Percentiles rank a stretch among this genome's conserved stretches.
These are phyloP conservation scores for Mortierella sp. DNA, from an alignment of 371 early-diverging fungal species.

Conservation along the genomic window DNA sequence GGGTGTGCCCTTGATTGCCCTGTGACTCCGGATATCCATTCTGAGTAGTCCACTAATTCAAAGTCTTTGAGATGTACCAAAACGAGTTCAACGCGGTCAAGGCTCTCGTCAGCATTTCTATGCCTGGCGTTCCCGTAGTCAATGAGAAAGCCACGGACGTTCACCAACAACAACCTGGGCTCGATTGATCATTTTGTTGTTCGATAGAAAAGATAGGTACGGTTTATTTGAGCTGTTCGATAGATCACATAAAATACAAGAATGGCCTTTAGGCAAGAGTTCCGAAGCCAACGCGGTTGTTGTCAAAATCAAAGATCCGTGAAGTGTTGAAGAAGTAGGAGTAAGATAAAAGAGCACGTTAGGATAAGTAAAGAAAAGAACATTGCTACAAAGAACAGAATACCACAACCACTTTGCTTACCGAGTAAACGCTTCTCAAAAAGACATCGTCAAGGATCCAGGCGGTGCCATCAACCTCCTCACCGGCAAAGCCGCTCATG, in stretches of 20 bases:
- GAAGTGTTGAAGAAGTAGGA: too few species aligned
- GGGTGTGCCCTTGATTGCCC: too few species aligned
- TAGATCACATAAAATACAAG: background rate
- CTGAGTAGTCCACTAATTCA: too few species aligned
- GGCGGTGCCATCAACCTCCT: conserved; percentile 57
- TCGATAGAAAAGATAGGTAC: too few species aligned
- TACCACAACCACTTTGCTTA: conserved; percentile 46
- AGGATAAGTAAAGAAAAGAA: background rate
- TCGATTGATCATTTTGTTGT: too few species aligned
- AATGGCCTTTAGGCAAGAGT: conserved; percentile 22
- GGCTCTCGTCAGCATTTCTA: too few species aligned
- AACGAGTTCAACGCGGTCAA: too few species aligned
- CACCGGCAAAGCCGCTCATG: conserved; percentile 76
- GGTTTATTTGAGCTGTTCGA: background rate
- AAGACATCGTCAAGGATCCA: conserved; percentile 90
- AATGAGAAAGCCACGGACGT: too few species aligned
- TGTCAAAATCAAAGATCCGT: conserved; percentile 74
- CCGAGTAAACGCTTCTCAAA: conserved; percentile 80
- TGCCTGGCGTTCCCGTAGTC: too few species aligned
- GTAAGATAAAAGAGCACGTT: background rate
- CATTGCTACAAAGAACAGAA: background rate
- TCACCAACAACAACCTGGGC: too few species aligned
- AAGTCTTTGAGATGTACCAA: too few species aligned
- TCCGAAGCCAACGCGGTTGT: conserved; percentile 79
- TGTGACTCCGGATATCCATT: too few species aligned